Conservation (phyloP, 768 basidiomycete genomes). For the Piloderma croceum region DNA sequence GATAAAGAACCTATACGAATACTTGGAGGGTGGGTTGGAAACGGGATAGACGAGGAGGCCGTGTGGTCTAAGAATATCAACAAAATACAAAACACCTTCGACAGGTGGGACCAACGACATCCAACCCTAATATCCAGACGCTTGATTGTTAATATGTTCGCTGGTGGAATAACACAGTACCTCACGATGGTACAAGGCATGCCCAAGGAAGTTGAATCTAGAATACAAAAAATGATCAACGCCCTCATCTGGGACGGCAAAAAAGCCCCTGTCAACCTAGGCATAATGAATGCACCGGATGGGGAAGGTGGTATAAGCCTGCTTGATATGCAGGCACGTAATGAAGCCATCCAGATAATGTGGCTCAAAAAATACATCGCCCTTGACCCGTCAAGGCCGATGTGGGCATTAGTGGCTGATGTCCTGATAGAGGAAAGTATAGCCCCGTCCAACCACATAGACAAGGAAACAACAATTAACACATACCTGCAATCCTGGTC, state of each 20-base stretch:
- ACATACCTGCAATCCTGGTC: conserved; percentile 6
- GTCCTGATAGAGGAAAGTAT: neutral
- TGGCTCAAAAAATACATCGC: conserved; percentile 11
- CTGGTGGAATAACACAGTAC: conserved; percentile 25
- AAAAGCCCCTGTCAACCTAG: neutral
- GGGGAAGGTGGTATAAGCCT: conserved; percentile 7
- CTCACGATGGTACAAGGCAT: conserved; percentile 26
- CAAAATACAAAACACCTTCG: conserved; percentile 11
- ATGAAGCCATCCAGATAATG: conserved; percentile 3
- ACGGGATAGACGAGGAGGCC: conserved; percentile 7
- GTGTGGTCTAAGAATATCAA: conserved; percentile 14
- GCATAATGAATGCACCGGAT: neutral
- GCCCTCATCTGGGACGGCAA: conserved; percentile 15
- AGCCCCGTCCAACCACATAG: neutral
- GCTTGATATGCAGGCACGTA: conserved; percentile 7
- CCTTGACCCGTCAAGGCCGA: neutral
- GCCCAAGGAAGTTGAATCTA: conserved; percentile 13
- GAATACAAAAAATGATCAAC: conserved; percentile 11
- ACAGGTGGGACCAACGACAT: conserved; percentile 6
- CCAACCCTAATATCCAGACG: conserved; percentile 15
- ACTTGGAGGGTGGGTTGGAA: conserved; percentile 21
- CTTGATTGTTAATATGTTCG: conserved; percentile 12
- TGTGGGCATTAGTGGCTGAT: conserved; percentile 5
- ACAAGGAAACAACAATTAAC: neutral
- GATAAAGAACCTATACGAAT: conserved; percentile 13